phyloP scores from a whole-genome alignment of 352 stramenopile species.

The Peronospora destructor region DNA sequence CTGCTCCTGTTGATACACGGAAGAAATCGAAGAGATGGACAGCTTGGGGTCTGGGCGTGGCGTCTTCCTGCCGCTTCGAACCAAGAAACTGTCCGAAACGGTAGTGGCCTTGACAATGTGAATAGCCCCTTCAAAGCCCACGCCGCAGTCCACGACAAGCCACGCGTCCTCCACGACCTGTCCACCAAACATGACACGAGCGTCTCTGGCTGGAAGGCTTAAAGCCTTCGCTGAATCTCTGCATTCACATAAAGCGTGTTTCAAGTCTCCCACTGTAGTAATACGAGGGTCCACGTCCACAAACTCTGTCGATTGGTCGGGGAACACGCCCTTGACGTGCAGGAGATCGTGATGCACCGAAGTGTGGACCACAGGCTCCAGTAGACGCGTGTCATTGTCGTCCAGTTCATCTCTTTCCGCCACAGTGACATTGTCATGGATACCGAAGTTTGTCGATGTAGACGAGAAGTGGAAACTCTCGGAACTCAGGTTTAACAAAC shows the following conservation, averaged over 20 bases:
- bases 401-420: constrained; percentile 1
- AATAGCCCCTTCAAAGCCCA: constrained; percentile 62
- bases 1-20: constrained; percentile 37
- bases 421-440: constrained; percentile 13
- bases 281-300: constrained; percentile 68
- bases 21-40: constrained; percentile 69
- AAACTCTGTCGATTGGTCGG: constrained; percentile 76
- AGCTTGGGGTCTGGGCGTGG: constrained; percentile 36
- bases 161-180: constrained; percentile 73
- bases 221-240: constrained; percentile 39
- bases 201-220: constrained; percentile 37
- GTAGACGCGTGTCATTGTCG: constrained; percentile 12
- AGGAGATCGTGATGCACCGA: constrained; percentile 48
- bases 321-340: constrained; percentile 80
- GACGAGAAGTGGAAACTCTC: constrained; percentile 39
- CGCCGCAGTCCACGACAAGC: constrained; percentile 75
- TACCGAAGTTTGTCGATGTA: neutral
- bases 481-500: constrained; percentile 15
- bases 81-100: constrained; percentile 12
- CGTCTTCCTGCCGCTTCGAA: constrained; percentile 2
- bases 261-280: constrained; percentile 65
- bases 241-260: constrained; percentile 53
- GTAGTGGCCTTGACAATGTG: constrained; percentile 49
- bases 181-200: constrained; percentile 68
- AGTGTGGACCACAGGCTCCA: constrained; percentile 40